Conservation (phyloP, 1,284 basidiomycete species). For the Vanrija humicola region DNA sequence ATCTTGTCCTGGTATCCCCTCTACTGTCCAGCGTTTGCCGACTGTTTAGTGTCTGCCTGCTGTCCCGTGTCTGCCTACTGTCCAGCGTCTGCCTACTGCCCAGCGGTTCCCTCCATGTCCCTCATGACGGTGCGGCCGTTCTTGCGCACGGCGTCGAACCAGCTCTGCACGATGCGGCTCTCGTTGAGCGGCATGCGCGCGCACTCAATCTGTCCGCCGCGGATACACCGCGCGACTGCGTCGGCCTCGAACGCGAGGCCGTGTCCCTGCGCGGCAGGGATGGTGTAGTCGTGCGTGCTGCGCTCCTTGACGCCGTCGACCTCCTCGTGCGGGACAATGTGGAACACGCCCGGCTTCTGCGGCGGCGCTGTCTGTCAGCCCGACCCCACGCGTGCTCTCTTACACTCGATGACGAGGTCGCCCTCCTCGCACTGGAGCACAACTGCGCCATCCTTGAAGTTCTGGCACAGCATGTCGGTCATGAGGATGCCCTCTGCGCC, state of each 20-base stretch:
- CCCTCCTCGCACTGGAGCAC: conserved; percentile 22
- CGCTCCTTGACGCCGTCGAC: conserved; percentile 1
- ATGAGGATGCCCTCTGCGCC: conserved; percentile 27
- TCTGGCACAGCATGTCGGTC: conserved; percentile 17
- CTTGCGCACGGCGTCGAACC: conserved; percentile 68
- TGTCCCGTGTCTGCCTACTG: too few species aligned
- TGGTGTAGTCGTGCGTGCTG: conserved; percentile 7
- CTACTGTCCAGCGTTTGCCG: too few species aligned
- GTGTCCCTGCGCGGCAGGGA: conserved; percentile 7
- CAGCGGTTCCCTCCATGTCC: conserved; percentile 25
- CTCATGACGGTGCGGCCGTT: conserved; percentile 29
- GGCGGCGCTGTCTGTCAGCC: neutral
- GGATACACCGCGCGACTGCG: conserved; percentile 72
- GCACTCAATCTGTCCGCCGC: conserved; percentile 71
- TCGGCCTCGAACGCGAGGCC: conserved; percentile 48
- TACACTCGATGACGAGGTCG: conserved; percentile 16
- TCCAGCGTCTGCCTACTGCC: conserved; percentile 9
- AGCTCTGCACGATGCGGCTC: conserved; percentile 69
- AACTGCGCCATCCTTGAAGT: conserved; percentile 5
- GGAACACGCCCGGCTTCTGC: conserved; percentile 18
- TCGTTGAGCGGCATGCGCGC: conserved; percentile 68
- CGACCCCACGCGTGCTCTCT: neutral
- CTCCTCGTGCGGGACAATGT: conserved; percentile 11
- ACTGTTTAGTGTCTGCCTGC: too few species aligned
- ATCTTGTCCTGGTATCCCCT: too few species aligned